Evolutionary conservation across 2,329 filamentous ascomycete genomes (phyloP).

Genomic region (Ophidiomyces ophidiicola): DNA sequence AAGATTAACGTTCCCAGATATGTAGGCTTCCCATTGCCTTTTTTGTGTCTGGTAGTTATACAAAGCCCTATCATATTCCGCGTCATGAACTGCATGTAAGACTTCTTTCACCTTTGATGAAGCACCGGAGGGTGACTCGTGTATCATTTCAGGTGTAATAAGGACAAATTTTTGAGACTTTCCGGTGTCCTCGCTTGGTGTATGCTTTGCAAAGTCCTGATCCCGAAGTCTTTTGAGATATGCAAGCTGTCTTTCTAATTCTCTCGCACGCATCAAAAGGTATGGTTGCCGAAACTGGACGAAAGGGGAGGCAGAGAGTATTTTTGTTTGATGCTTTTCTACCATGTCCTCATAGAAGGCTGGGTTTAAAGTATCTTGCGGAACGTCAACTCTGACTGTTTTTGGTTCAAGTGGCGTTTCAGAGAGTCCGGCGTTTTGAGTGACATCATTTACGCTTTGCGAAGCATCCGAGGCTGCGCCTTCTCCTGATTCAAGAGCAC

Average conservation of each 20-base stretch:
- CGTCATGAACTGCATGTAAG: conserved; percentile 85
- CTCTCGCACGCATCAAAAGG: conserved; percentile 77
- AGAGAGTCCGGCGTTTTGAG: neutral
- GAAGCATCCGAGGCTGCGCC: neutral
- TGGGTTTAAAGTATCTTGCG: conserved; percentile 70
- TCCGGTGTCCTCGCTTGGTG: conserved; percentile 47
- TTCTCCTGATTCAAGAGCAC: neutral
- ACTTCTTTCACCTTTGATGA: conserved; percentile 85
- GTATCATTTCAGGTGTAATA: conserved; percentile 91
- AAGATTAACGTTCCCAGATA: conserved; percentile 73
- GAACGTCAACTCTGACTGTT: conserved; percentile 40
- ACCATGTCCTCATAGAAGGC: conserved; percentile 95
- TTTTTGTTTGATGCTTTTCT: conserved; percentile 80
- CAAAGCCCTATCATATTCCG: conserved; percentile 88
- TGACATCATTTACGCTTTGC: neutral
- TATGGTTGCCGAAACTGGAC: conserved; percentile 93
- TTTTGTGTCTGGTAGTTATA: conserved; percentile 93
- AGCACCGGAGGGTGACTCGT: conserved; percentile 64
- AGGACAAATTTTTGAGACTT: conserved; percentile 69
- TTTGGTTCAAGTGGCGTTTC: conserved; percentile 11
- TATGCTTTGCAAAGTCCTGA: conserved; percentile 39
- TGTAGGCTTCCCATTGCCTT: conserved; percentile 89
- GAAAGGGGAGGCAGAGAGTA: conserved; percentile 89
- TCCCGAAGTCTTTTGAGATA: conserved; percentile 75
- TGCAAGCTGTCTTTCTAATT: conserved; percentile 72